Percentiles rank a stretch among this genome's conserved stretches.
Evolutionary conservation across 2,329 filamentous ascomycete species (phyloP).

Genomic region (Penicillium crustosum): DNA sequence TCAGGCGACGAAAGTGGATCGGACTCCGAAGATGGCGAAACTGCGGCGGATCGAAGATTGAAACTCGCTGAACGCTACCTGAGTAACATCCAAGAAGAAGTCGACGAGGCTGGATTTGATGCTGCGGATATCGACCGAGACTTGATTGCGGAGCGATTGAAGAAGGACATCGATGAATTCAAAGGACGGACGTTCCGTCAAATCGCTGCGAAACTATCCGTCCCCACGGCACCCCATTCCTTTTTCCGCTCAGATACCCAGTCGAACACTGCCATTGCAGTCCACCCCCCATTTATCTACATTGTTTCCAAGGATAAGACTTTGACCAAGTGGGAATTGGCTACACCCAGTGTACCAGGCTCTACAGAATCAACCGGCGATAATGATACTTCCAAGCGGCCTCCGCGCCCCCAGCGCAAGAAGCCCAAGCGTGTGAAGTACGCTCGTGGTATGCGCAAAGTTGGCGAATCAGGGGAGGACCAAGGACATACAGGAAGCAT

Average conservation of each 20-base stretch:
- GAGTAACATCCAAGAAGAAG: slow-evolving; percentile 80
- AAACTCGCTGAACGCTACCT: slow-evolving; percentile 90
- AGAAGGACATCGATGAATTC: slow-evolving; percentile 87
- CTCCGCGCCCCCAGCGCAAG: slow-evolving; percentile 46
- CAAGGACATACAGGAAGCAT: slow-evolving; percentile 79
- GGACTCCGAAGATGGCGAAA: slow-evolving; percentile 75
- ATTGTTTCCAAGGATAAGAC: slow-evolving; percentile 82
- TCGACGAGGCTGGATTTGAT: slow-evolving; percentile 84
- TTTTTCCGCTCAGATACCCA: slow-evolving; percentile 77
- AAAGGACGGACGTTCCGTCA: slow-evolving; percentile 87
- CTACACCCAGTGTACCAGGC: slow-evolving; percentile 42
- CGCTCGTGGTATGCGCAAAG: slow-evolving; percentile 44
- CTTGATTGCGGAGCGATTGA: slow-evolving; percentile 82
- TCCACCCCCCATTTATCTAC: slow-evolving; percentile 78
- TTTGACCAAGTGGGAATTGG: slow-evolving; percentile 86
- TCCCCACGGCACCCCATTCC: slow-evolving; percentile 65
- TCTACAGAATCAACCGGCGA: slow-evolving; percentile 57
- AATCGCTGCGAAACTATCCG: slow-evolving; percentile 71
- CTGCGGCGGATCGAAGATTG: slow-evolving; percentile 81
- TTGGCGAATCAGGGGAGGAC: slow-evolving; percentile 45
- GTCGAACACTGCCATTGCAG: slow-evolving; percentile 75
- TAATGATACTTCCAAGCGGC: slow-evolving; percentile 63
- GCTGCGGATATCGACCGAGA: slow-evolving; percentile 91
- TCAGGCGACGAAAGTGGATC: slow-evolving; percentile 57
- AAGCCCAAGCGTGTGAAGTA: slow-evolving; percentile 53